phyloP scores from a whole-genome alignment of 1,139 yeast genomes.

The Schwanniomyces etchellsii region DNA sequence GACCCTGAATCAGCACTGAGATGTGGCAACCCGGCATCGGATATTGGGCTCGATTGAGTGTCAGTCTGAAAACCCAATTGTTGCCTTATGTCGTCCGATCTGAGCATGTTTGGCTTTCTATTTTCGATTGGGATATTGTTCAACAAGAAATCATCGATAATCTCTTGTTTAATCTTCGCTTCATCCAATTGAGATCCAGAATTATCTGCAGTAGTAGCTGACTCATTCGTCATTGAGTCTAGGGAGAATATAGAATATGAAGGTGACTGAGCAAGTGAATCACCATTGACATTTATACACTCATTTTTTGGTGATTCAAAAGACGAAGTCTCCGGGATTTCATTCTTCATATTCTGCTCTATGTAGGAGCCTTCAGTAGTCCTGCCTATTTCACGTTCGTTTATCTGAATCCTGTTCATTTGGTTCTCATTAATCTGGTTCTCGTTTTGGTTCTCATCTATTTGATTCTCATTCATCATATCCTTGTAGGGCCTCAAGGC shows the following conservation, averaged over 20 bases:
- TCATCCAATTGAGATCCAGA: slow-evolving; percentile 13
- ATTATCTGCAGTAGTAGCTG: slow-evolving; percentile 4
- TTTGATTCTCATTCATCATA: slow-evolving; percentile 3
- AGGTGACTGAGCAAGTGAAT: slow-evolving; percentile 24
- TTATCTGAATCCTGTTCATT: background rate
- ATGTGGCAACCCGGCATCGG: background rate
- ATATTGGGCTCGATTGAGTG: background rate
- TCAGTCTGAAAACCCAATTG: too few species aligned
- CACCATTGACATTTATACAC: slow-evolving; percentile 5
- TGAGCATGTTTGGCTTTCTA: slow-evolving; percentile 1
- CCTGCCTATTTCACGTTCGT: background rate
- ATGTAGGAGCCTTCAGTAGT: too few species aligned
- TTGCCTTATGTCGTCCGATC: too few species aligned
- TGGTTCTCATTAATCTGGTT: background rate
- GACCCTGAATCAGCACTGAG: background rate
- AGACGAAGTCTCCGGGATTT: background rate
- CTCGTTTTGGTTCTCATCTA: background rate
- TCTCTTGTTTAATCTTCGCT: slow-evolving; percentile 33
- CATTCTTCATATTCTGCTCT: background rate
- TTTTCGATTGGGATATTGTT: slow-evolving; percentile 31
- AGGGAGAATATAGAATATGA: slow-evolving; percentile 27
- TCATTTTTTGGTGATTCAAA: background rate
- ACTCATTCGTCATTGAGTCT: slow-evolving; percentile 12
- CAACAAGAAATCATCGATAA: slow-evolving; percentile 34
- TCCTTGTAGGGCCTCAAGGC: slow-evolving; percentile 16